phyloP scores from a whole-genome alignment of 306 rosid genomes.

The Lablab purpureus region DNA sequence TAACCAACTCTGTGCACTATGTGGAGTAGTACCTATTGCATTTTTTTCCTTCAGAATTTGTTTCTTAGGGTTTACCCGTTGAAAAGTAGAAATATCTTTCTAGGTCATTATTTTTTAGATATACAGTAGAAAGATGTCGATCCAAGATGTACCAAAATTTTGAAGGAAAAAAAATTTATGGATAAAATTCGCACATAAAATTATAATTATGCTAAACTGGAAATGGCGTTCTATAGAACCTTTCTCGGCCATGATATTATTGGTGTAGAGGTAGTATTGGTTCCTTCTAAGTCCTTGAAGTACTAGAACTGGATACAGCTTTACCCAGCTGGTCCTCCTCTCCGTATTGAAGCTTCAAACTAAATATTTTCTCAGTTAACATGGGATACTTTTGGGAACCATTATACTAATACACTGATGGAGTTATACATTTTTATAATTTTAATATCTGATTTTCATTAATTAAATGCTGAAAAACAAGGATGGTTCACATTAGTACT shows the following conservation, averaged over 20 bases:
- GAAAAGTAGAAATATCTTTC: slow-evolving; percentile 38
- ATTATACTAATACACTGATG: not conserved
- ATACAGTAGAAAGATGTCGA: not conserved
- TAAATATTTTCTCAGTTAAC: slow-evolving; percentile 5
- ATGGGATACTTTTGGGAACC: not conserved
- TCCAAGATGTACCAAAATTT: slow-evolving; percentile 36
- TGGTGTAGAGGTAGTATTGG: slow-evolving; percentile 4
- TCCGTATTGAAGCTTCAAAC: not conserved
- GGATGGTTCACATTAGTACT: slow-evolving; percentile 34
- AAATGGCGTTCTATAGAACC: slow-evolving; percentile 1
- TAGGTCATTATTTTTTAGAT: slow-evolving; percentile 2
- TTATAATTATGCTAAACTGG: not conserved
- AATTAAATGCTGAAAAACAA: slow-evolving; percentile 1
- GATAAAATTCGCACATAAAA: not conserved
- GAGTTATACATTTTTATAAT: slow-evolving; percentile 1
- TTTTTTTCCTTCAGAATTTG: not conserved
- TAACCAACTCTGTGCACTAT: slow-evolving; percentile 32
- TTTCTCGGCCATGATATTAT: slow-evolving; percentile 28
- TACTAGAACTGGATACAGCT: slow-evolving; percentile 25
- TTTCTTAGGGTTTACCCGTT: slow-evolving; percentile 10
- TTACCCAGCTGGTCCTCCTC: not conserved
- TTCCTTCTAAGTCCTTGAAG: slow-evolving; percentile 15
- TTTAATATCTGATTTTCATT: not conserved
- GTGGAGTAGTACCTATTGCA: not conserved
- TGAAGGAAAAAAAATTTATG: not conserved